A percentile compares a stretch with the other conserved stretches of the same genome.
Conservation (phyloP, 2,329 filamentous ascomycete species). For the Arthrocladium fulminans region DNA sequence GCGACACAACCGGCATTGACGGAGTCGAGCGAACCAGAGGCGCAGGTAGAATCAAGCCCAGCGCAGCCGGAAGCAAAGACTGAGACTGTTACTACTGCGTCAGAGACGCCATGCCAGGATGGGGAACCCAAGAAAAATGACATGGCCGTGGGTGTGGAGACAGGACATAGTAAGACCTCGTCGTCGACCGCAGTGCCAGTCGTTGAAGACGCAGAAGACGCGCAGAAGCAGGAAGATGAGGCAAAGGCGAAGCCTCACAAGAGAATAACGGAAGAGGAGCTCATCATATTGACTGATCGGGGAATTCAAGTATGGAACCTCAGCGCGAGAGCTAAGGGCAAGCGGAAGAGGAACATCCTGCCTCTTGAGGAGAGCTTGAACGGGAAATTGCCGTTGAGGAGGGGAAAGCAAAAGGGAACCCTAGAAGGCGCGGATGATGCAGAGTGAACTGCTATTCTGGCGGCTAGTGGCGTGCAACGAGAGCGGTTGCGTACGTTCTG, state of each 20-base stretch:
- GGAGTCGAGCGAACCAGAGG: neutral
- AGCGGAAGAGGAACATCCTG: constrained; percentile 13
- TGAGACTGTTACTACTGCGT: neutral
- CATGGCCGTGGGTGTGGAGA: neutral
- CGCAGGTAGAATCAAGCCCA: neutral
- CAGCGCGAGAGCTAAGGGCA: constrained; percentile 24
- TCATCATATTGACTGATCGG: constrained; percentile 35
- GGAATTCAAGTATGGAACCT: constrained; percentile 34
- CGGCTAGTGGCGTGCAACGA: too few relatives aligned
- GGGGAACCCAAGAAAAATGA: neutral
- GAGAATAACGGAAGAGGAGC: constrained; percentile 28
- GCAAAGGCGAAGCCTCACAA: neutral
- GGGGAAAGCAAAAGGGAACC: constrained; percentile 5
- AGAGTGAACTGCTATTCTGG: too few relatives aligned
- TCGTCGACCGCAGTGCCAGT: neutral
- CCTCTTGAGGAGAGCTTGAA: constrained; percentile 3
- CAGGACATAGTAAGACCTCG: constrained; percentile 1
- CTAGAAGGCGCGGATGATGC: too few relatives aligned
- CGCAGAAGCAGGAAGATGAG: neutral
- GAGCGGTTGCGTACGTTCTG: too few relatives aligned
- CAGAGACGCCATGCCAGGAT: neutral
- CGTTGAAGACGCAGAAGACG: neutral
- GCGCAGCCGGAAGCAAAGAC: neutral
- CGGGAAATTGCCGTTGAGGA: neutral
- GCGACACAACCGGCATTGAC: neutral